Base-by-base conservation (phyloP, 2,329 filamentous ascomycete genomes). In the Neurospora crassa region DNA sequence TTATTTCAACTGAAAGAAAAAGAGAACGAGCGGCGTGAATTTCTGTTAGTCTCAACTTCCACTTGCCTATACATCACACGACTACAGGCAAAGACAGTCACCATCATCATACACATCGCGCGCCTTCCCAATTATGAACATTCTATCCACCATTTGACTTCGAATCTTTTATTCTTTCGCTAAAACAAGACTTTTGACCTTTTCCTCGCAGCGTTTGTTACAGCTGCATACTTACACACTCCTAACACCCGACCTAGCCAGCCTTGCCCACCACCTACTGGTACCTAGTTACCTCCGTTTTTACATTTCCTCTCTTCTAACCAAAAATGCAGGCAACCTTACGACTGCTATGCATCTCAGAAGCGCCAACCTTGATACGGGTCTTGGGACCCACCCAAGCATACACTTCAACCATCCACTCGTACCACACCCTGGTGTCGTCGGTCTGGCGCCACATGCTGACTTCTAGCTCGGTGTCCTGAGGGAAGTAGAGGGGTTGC, bases 401-500 rank as follows among this genome's bases (percentile, higher is more conserved):
- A 80, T 90, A 97, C 12, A 92, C 92, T 80, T 98, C 96, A 2
- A 97, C 90, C 73, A 96, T 85, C 96, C 96, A 99, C 80, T 99
- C 96, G 80, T 99, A 99, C 96, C 96, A 99, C 8, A 99, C 96
- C 80, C 92, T 96, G 45, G 91, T 89, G 79, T 97, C 93, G 78
- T 99, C 95, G 0, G 96, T 98, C 81, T 96, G 92, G 69, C 96
- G 88, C 92, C 94, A 97, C 90, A 99, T 97, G 79, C 90, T 96
- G 45, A 97, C 89, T 75, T 96, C 92, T 5, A 98, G 84, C 80
- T 97, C 93, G 0, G 91, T 90, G 74, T 93, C 89, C 71, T 93
- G 91, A 0, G 96, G 95, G 75, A 96, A 89, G 78, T 93, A 92
- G 16, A 99, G 85, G 0, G 96, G 95, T 76, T 89, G 90, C 94